Evolutionary conservation across 2,329 filamentous ascomycete genomes (phyloP).

Genomic region (Simplicillium sp.): DNA sequence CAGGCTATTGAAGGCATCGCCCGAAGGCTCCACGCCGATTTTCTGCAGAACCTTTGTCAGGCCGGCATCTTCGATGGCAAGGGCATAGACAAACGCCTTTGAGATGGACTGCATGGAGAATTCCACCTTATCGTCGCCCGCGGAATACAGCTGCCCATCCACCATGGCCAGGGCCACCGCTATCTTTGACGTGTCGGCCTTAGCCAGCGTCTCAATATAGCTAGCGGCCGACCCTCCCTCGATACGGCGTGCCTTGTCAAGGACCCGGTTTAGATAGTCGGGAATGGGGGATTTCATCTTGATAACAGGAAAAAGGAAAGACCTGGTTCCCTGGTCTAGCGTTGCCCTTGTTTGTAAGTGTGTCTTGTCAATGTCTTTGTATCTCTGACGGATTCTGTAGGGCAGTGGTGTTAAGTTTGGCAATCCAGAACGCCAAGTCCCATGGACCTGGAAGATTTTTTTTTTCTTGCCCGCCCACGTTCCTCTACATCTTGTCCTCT

Average conservation of each 20-base stretch:
- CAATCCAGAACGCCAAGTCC: no score
- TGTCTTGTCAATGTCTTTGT: no score
- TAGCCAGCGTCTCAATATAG: conserved; percentile 27
- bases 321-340: no score
- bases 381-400: no score
- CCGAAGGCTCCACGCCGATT: conserved; percentile 29
- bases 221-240: conserved; percentile 20
- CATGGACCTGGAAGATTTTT: no score
- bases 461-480: no score
- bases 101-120: conserved; percentile 32
- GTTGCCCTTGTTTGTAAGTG: no score
- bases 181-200: conserved; percentile 26
- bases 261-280: conserved; percentile 21
- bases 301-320: no score
- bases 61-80: conserved; percentile 27
- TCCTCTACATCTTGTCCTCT: no score
- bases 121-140: conserved; percentile 26
- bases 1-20: conserved; percentile 26
- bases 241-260: conserved; percentile 19
- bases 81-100: conserved; percentile 28
- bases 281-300: conserved; percentile 24
- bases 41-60: conserved; percentile 23
- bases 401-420: no score
- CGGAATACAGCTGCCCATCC: conserved; percentile 27
- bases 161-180: conserved; percentile 28